Base-by-base conservation (phyloP, 2,329 filamentous ascomycete species). In the Chaetomiaceae sp. region DNA sequence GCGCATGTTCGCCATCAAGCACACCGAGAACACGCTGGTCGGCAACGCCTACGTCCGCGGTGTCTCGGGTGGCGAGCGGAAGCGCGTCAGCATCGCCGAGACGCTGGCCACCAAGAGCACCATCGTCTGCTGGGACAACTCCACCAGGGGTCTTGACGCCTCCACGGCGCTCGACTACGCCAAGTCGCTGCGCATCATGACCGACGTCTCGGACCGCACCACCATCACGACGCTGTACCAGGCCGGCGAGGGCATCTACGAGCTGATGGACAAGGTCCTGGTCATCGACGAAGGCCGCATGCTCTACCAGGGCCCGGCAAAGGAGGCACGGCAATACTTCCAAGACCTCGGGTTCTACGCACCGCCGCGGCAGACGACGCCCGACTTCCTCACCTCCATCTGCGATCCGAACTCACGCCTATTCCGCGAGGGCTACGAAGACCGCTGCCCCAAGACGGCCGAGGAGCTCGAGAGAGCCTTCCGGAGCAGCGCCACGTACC, bases 31-130 rank as follows among this genome's bases (percentile, higher is more conserved):
- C 36, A 87, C 83, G 0, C 79, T 79, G 53, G 80, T 88, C 20
- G 84, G 84, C 2, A 79, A 84, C 52, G 81, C 83, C 50, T 74
- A 79, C 24, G 72, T 86, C 8, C 75, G 82, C 17, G 68, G 68
- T 10, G 74, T 84, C 2, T 78, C 73, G 18, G 81, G 81, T 9
- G 81, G 81, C 30, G 81, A 84, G 59, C 72, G 79, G 52, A 88
- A 90, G 65, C 79, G 86, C 60, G 85, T 90, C 6, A 84, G 79
- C 41, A 87, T 89, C 54, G 84, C 82, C 7, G 84, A 89, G 63
- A 83, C 82, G 58, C 43, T 61, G 14, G 53, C 56, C 1, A 60
- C 56, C 29, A 59, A 58, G 45, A 56, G 54, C 2, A 80, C 74
- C 34, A 69, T 76, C 2, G 81, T 84, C 60, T 83, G 79, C 51